These are phyloP conservation scores for Neurospora sp. DNA, from an alignment of 495 filamentous ascomycete genomes.

Conservation along the genomic window DNA sequence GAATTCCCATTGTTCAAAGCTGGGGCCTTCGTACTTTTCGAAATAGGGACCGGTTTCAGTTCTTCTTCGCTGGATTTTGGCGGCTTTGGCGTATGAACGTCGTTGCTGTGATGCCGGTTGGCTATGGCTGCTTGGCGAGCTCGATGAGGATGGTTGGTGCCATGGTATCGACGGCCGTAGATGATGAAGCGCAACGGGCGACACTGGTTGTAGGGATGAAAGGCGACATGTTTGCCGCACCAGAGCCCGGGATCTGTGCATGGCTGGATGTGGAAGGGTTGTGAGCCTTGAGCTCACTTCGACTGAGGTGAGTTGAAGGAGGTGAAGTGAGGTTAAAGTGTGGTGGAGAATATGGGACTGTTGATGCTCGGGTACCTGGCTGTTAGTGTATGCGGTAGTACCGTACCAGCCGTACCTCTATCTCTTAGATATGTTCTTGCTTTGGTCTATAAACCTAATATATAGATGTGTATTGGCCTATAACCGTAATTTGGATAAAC, in stretches of 20 bases:
- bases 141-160: not conserved
- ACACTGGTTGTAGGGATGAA: not conserved
- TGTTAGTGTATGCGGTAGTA: not conserved
- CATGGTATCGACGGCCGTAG: not conserved
- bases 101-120: not conserved
- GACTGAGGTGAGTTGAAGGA: not conserved
- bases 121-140: not conserved
- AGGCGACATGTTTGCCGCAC: not conserved
- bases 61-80: not conserved
- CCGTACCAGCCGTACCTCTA: not conserved
- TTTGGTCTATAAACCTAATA: not conserved
- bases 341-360: not conserved
- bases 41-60: conserved; percentile 4
- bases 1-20: conserved; percentile 13
- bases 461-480: not conserved
- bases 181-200: not conserved
- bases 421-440: not conserved
- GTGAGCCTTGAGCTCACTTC: not conserved
- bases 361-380: not conserved
- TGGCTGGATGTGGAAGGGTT: not conserved
- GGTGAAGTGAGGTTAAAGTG: not conserved
- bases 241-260: not conserved
- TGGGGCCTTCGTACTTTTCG: conserved; percentile 17
- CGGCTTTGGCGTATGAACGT: not conserved
- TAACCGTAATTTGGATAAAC: not conserved